Evolutionary conservation across 768 basidiomycete genomes (phyloP).

Genomic region (Rubroboletus satanas): DNA sequence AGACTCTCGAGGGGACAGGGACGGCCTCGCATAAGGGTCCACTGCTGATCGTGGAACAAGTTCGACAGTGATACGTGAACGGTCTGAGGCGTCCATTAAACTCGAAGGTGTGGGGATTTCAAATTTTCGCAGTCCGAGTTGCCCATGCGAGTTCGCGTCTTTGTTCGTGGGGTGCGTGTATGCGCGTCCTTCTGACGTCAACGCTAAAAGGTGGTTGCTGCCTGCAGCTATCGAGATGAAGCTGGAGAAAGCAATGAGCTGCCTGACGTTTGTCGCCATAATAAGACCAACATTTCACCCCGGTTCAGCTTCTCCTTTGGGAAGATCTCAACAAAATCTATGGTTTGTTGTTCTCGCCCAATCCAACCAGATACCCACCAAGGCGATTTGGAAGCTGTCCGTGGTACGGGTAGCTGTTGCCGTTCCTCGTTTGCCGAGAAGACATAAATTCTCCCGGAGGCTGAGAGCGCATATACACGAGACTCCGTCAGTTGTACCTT

Average conservation of each 20-base stretch:
- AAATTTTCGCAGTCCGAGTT: slow-evolving; percentile 74
- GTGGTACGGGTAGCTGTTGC: slow-evolving; percentile 41
- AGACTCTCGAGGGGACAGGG: slow-evolving; percentile 35
- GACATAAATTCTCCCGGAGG: slow-evolving; percentile 70
- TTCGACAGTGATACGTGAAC: slow-evolving; percentile 44
- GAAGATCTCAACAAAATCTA: slow-evolving; percentile 59
- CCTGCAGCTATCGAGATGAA: slow-evolving; percentile 75
- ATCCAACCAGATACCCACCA: slow-evolving; percentile 66
- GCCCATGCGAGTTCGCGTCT: slow-evolving; percentile 74
- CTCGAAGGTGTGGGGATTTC: slow-evolving; percentile 38
- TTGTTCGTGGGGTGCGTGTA: slow-evolving; percentile 75
- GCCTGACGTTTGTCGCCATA: neutral
- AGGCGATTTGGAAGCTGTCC: slow-evolving; percentile 42
- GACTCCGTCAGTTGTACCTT: slow-evolving; percentile 56
- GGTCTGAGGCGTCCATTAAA: slow-evolving; percentile 11
- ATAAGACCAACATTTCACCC: slow-evolving; percentile 60
- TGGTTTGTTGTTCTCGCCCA: slow-evolving; percentile 44
- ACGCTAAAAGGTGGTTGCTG: slow-evolving; percentile 62
- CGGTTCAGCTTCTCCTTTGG: slow-evolving; percentile 52
- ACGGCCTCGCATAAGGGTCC: slow-evolving; percentile 48
- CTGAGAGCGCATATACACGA: slow-evolving; percentile 74
- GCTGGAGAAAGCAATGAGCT: slow-evolving; percentile 36
- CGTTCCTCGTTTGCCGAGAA: slow-evolving; percentile 50
- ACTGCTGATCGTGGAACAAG: slow-evolving; percentile 53
- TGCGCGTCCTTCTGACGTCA: slow-evolving; percentile 69